Conservation (phyloP, 495 filamentous ascomycete species). For the Apiosordaria backusii region DNA sequence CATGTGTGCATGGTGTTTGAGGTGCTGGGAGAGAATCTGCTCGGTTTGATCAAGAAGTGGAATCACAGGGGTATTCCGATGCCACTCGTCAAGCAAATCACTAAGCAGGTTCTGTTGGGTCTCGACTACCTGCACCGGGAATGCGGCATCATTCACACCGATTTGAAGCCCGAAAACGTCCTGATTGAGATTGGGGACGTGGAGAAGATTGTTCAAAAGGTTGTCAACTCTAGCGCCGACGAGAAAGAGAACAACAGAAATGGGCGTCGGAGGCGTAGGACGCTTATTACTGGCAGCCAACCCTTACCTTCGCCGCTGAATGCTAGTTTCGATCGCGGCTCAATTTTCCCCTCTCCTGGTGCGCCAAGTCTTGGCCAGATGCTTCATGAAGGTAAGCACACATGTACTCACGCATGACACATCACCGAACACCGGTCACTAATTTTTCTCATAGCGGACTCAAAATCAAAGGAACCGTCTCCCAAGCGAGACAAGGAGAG, state of each 20-base stretch:
- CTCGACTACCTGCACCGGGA: conserved; percentile 95
- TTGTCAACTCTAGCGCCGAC: conserved; percentile 79
- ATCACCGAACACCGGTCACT: not conserved
- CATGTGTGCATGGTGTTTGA: conserved; percentile 99
- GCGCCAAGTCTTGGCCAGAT: conserved; percentile 82
- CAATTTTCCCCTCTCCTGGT: conserved; percentile 64
- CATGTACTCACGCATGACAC: not conserved
- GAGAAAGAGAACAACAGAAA: conserved; percentile 91
- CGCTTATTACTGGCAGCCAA: conserved; percentile 95
- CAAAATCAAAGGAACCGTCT: conserved; percentile 53
- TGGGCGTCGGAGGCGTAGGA: conserved; percentile 85
- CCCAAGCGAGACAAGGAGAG: conserved; percentile 48
- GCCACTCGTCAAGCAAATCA: conserved; percentile 95
- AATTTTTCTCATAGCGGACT: conserved; percentile 23
- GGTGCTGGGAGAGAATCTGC: conserved; percentile 90
- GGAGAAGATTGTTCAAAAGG: conserved; percentile 90
- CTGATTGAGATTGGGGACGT: conserved; percentile 99
- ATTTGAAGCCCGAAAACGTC: conserved; percentile 97
- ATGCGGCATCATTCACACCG: conserved; percentile 98
- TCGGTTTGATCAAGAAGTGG: conserved; percentile 97
- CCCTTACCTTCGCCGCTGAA: conserved; percentile 93
- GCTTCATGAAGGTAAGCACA: conserved; percentile 64
- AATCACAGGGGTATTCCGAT: conserved; percentile 97
- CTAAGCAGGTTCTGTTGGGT: conserved; percentile 93
- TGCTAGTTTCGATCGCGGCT: conserved; percentile 76